These are phyloP conservation scores for Calonectria naviculata DNA, from an alignment of 2,329 filamentous ascomycete genomes.

Conservation along the genomic window DNA sequence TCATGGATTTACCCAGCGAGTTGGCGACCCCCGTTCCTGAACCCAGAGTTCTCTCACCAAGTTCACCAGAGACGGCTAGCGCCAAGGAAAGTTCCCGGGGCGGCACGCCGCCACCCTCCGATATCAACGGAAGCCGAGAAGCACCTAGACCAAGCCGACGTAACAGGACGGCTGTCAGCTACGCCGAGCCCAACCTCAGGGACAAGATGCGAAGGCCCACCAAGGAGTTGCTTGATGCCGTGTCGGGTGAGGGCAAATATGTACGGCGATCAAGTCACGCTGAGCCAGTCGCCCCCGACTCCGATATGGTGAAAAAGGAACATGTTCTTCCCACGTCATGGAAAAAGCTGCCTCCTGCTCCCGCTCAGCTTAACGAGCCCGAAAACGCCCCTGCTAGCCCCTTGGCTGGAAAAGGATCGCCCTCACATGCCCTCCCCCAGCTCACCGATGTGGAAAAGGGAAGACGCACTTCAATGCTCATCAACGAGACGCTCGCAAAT, in stretches of 20 bases:
- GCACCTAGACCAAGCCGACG: constrained; percentile 74
- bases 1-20: constrained; percentile 28
- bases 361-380: constrained; percentile 16
- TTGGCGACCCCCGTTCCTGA: constrained; percentile 48
- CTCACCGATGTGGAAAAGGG: constrained; percentile 52
- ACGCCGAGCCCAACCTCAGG: constrained; percentile 83
- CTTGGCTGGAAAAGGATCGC: constrained; percentile 51
- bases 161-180: constrained; percentile 77
- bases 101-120: constrained; percentile 70
- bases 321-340: constrained; percentile 43
- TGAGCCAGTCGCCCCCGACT: constrained; percentile 41
- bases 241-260: constrained; percentile 71
- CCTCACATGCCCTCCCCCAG: constrained; percentile 42
- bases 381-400: constrained; percentile 51
- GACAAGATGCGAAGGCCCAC: constrained; percentile 87
- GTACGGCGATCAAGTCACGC: constrained; percentile 53
- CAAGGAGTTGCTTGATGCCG: constrained; percentile 80
- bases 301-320: constrained; percentile 47
- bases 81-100: constrained; percentile 47
- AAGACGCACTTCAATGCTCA: constrained; percentile 51
- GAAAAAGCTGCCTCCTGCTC: constrained; percentile 42
- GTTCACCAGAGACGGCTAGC: constrained; percentile 59
- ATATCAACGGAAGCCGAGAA: constrained; percentile 66
- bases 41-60: constrained; percentile 56
- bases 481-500: constrained; percentile 25